A percentile compares a stretch with the other conserved stretches of the same genome.
Evolutionary conservation across 23 red algal species (phyloP).

Genomic region (Chondrus crispus): DNA sequence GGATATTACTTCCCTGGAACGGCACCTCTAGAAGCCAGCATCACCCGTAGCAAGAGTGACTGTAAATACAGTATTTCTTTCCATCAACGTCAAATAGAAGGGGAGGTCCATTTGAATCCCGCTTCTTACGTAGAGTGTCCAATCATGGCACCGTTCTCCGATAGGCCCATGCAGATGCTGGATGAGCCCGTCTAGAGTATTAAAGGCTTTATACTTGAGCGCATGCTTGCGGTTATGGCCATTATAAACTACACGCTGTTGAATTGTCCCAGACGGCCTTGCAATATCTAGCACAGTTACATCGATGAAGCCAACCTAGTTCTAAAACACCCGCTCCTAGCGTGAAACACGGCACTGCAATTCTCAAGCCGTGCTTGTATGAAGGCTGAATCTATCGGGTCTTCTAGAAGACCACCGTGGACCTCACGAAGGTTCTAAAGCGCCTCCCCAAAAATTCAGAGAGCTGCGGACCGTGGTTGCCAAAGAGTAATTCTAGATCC

Average conservation of each 20-base stretch:
- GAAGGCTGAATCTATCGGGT: not conserved
- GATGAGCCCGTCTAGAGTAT: not conserved
- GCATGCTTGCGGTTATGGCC: constrained; percentile 15
- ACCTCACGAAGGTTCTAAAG: not conserved
- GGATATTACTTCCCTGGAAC: not conserved
- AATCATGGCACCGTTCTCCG: not conserved
- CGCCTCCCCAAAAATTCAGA: constrained; percentile 1
- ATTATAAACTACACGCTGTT: constrained; percentile 21
- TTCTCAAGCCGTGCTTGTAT: not conserved
- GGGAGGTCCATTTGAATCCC: not conserved
- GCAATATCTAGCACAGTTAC: not conserved
- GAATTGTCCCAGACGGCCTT: not conserved
- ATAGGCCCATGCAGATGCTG: not conserved
- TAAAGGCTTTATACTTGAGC: constrained; percentile 12
- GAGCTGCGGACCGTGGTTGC: not conserved
- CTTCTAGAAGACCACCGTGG: not conserved
- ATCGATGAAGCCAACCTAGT: not conserved
- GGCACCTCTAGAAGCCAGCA: not conserved
- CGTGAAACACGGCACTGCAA: not conserved
- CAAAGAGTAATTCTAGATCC: not conserved
- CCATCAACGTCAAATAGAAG: not conserved
- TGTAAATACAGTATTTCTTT: not conserved
- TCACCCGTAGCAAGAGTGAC: not conserved
- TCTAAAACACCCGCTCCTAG: not conserved
- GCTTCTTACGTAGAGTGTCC: constrained; percentile 1